Base-by-base conservation (phyloP, 129 eudicot species). In the Apium graveolens region DNA sequence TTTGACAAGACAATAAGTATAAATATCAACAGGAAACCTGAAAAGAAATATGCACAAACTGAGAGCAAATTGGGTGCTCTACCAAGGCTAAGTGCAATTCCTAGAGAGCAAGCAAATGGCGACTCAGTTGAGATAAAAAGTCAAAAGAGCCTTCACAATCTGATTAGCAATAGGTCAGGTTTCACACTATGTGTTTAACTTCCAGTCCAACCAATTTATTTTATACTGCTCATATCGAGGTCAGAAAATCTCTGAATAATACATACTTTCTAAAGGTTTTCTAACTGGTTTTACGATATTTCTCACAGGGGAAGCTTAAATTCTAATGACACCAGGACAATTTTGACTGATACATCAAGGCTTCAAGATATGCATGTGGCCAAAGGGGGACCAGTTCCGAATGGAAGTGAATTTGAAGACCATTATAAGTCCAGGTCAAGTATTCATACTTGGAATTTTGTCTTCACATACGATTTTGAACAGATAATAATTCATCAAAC, bases 1-100 rank as follows among this genome's bases (percentile, higher is more conserved):
- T 79, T 75, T 66, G 73, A 84, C 21, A 73, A 49, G 46, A 34
- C 65, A 32, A 63, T 13, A 27, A 63, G 8, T 29, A 27, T 4
- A 7, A 32, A 32, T 65, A 65, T 65, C 7, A 21, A 55, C 29
- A 55, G 63, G 63, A 55, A 55, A 55, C 13, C 63, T 55, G 29
- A 55, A 29, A 55, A 55, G 63, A 55, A 55, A 1, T 21, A 21
- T 55, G 27, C 63, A 55, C 63, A 9, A 57, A 57, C 4, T 57
- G 31, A 29, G 65, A 57, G 12, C 65, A 57, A 57, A 57, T 57
- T 57, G 65, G 65, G 12, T 57, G 31, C 65, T 57, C 65, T 24
- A 7, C 65, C 65, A 24, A 24, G 31, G 65, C 31, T 29, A 57
- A 57, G 31, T 9, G 31, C 14, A 57, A 13, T 57, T 57, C 65